phyloP scores from a whole-genome alignment of 768 basidiomycete species.

The Serpula lacrymans region DNA sequence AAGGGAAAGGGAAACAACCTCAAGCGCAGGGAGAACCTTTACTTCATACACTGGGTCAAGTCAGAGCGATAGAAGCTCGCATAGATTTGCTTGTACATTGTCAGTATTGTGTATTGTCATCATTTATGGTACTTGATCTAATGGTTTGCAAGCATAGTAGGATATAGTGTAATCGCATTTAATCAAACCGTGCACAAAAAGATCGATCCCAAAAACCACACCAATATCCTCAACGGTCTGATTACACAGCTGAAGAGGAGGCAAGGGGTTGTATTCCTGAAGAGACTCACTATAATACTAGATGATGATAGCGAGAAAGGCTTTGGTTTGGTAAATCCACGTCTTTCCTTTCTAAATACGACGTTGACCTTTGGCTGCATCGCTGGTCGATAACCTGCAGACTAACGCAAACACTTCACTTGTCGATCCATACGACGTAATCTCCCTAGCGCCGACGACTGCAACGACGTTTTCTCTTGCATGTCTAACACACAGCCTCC shows the following conservation, averaged over 20 bases:
- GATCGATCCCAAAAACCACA: slow-evolving; percentile 67
- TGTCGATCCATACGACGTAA: slow-evolving; percentile 68
- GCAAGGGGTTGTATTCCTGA: slow-evolving; percentile 61
- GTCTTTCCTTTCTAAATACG: neutral
- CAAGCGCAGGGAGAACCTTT: slow-evolving; percentile 33
- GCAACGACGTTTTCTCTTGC: slow-evolving; percentile 70
- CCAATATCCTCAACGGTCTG: slow-evolving; percentile 59
- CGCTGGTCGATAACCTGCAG: slow-evolving; percentile 46
- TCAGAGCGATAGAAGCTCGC: slow-evolving; percentile 55
- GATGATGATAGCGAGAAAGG: slow-evolving; percentile 87
- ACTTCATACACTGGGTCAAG: slow-evolving; percentile 52
- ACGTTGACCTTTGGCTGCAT: neutral
- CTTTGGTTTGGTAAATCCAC: slow-evolving; percentile 62
- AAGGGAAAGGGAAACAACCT: slow-evolving; percentile 26
- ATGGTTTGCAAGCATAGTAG: slow-evolving; percentile 50
- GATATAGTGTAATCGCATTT: slow-evolving; percentile 79
- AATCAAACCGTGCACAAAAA: slow-evolving; percentile 70
- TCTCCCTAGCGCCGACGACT: slow-evolving; percentile 74
- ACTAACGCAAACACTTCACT: slow-evolving; percentile 64
- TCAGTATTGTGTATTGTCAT: slow-evolving; percentile 32
- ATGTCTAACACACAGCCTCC: slow-evolving; percentile 74
- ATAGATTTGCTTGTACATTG: slow-evolving; percentile 72
- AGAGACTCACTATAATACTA: slow-evolving; percentile 74
- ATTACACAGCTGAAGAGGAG: slow-evolving; percentile 59
- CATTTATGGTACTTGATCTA: neutral